These are phyloP conservation scores for Candolleomyces eurysporus DNA, from an alignment of 768 basidiomycete genomes.

Conservation along the genomic window DNA sequence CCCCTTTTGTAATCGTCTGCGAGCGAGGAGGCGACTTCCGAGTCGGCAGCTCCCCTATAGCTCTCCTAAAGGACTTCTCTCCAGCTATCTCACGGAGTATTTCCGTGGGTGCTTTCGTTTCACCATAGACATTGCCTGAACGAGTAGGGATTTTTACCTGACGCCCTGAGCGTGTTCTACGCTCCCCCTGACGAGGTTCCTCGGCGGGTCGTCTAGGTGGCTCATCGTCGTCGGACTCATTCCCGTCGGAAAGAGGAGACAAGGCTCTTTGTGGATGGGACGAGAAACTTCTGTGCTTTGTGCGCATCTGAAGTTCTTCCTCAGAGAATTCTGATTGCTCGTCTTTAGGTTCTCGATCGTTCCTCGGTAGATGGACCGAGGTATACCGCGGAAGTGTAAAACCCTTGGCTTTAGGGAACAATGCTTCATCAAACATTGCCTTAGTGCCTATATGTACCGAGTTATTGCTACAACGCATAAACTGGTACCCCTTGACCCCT, in stretches of 20 bases:
- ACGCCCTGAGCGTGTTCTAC: neutral
- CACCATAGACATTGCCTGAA: neutral
- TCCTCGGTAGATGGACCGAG: too few relatives aligned
- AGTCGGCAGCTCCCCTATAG: neutral
- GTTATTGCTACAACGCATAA: neutral
- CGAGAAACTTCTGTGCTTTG: too few relatives aligned
- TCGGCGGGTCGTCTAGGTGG: too few relatives aligned
- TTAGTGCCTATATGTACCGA: neutral
- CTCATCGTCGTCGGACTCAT: too few relatives aligned
- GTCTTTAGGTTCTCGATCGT: too few relatives aligned
- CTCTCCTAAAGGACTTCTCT: neutral
- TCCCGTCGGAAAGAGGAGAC: too few relatives aligned
- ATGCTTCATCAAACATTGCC: neutral
- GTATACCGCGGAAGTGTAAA: too few relatives aligned
- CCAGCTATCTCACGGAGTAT: neutral
- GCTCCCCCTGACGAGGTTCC: neutral
- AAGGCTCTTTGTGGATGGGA: too few relatives aligned
- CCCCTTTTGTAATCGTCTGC: too few relatives aligned
- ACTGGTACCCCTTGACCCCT: conserved; percentile 1
- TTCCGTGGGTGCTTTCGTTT: neutral
- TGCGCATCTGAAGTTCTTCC: too few relatives aligned
- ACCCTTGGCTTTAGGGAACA: too few relatives aligned
- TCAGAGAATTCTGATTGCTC: too few relatives aligned
- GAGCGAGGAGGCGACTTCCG: neutral
- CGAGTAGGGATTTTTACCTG: neutral